Conservation (phyloP, 1,139 yeast genomes). For the Kurtzmaniella natalensis region DNA sequence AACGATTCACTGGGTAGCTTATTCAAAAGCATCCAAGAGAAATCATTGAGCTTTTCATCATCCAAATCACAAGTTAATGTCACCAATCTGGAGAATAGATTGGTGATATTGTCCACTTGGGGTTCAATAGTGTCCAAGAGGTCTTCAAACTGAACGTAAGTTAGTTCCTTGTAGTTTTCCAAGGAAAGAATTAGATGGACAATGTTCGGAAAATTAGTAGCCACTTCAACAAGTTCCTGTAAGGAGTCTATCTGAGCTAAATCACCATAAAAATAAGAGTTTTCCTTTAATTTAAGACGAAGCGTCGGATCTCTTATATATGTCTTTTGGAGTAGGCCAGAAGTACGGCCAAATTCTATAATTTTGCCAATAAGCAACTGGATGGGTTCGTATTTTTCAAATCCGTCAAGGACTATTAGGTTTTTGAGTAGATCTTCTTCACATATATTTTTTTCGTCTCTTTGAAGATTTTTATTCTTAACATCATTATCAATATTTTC, state of each 20-base stretch:
- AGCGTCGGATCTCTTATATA: not conserved
- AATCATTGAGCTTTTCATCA: constrained; percentile 20
- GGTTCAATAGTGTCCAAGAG: not conserved
- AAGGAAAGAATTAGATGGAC: not conserved
- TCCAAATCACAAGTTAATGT: not conserved
- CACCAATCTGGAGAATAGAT: not conserved
- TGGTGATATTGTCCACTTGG: not conserved
- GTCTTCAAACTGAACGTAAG: not conserved
- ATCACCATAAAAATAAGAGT: too few relatives aligned
- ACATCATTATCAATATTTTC: too few relatives aligned
- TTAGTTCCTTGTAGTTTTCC: not conserved
- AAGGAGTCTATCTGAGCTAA: constrained; percentile 1
- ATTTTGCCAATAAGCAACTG: not conserved
- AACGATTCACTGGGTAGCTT: not conserved
- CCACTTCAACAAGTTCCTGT: not conserved
- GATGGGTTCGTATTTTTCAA: not conserved
- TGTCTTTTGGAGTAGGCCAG: not conserved
- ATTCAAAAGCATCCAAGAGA: constrained; percentile 16
- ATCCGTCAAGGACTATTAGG: not conserved
- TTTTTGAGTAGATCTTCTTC: too few relatives aligned
- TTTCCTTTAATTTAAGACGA: too few relatives aligned
- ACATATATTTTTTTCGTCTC: too few relatives aligned
- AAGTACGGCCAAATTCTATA: not conserved
- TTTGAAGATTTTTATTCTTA: too few relatives aligned
- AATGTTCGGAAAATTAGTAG: not conserved